Evolutionary conservation across 805 yeast genomes (phyloP).

Genomic region (baker's yeast (Saccharomyces cerevisiae)): DNA sequence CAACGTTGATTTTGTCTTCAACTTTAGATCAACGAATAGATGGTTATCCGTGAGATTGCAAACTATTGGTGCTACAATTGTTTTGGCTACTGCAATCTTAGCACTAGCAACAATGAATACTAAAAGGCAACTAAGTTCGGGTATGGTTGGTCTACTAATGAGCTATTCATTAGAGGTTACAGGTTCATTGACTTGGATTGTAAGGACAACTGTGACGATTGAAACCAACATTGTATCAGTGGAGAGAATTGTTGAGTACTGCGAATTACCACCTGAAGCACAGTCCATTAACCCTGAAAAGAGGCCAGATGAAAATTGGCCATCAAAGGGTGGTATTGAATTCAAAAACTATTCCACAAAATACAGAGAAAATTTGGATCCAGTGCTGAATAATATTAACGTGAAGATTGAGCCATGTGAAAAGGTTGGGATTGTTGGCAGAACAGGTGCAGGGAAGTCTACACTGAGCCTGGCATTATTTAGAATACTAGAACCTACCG

Average conservation of each 20-base stretch:
- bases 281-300: conserved; percentile 37
- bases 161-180: conserved; percentile 55
- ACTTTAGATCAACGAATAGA: conserved; percentile 49
- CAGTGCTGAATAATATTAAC: conserved; percentile 44
- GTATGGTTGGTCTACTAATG: conserved; percentile 57
- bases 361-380: conserved; percentile 51
- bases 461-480: conserved; percentile 54
- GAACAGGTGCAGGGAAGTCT: conserved; percentile 74
- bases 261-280: conserved; percentile 40
- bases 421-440: conserved; percentile 66
- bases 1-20: conserved; percentile 40
- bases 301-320: conserved; percentile 48
- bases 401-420: conserved; percentile 45
- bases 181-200: conserved; percentile 44
- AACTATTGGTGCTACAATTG: conserved; percentile 49
- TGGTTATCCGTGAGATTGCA: conserved; percentile 60
- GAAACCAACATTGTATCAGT: conserved; percentile 59
- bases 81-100: conserved; percentile 43
- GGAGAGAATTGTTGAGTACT: conserved; percentile 59
- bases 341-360: conserved; percentile 49
- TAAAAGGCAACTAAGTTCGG: conserved; percentile 41
- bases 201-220: conserved; percentile 53
- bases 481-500: conserved; percentile 50
- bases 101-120: conserved; percentile 36
- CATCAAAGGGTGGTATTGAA: conserved; percentile 40